Evolutionary conservation across 2,329 filamentous ascomycete genomes (phyloP), one percentile per base, ranked within the genome.

Genomic region (Xylaria sp.): DNA sequence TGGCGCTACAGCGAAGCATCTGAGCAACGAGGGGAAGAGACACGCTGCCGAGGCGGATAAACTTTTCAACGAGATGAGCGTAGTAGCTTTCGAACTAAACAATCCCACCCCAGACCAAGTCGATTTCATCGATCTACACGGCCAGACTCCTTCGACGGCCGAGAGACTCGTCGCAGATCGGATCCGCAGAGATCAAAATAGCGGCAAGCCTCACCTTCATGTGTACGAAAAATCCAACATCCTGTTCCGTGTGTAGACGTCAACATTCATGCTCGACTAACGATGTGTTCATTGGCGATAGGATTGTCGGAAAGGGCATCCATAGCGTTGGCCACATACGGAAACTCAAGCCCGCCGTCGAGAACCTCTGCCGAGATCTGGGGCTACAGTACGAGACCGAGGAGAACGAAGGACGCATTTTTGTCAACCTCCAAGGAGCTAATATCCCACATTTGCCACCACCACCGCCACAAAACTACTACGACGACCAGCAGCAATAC

Each of bases 81-180:
- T 97, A 62, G 96, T 87, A 78, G 98, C 98, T 75, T 97, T 99
- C 82, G 92, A 94, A 79, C 97, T 97, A 82, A 98, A 98, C 75
- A 89, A 91, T 8, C 2, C 17, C 8, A 17, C n/a, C n/a, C n/a
- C n/a, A 0, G 11, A 4, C 31, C 7, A 15, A 4, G 0, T 82
- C 42, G 94, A 98, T 78, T 92, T 91, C 8, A 94, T 99, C 71
- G 95, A 99, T 78, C 83, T 99, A 50, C 95, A 99, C 77, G 95
- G 95, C 2, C 91, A 96, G n/a, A 74, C 97, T 90, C 72, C 94
- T 97, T 62, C 97, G 75, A 95, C 98, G 80, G 95, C 95, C 4
- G 93, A 97, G 81, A 87, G 92, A 67, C 95, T 97, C 60, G 82
- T 98, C 21, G 92, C 94, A 79, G 84, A 92, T 77, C 85, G 95